Evolutionary conservation across 2,329 filamentous ascomycete species (phyloP).

Genomic region (Dactylellina cionopaga): DNA sequence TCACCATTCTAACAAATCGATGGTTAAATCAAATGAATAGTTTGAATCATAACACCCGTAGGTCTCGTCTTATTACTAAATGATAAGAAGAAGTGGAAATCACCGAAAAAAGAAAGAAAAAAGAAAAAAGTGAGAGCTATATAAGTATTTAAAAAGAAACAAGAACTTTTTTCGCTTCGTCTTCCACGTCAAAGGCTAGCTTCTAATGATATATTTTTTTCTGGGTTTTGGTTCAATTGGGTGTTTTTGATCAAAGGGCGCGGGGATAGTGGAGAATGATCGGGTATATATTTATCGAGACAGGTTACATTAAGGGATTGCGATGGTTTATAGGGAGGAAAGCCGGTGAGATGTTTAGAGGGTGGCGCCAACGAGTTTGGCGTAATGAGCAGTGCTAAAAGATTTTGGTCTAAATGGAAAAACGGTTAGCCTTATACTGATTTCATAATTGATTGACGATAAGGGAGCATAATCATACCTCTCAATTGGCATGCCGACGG

Average conservation of each 20-base stretch:
- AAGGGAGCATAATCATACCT: too few relatives aligned
- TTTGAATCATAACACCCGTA: constrained; percentile 15
- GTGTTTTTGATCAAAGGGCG: constrained; percentile 1
- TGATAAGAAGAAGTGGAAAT: constrained; percentile 18
- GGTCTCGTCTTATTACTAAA: constrained; percentile 45
- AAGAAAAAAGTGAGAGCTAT: constrained; percentile 6
- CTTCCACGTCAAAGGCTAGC: constrained; percentile 22
- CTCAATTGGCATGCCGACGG: constrained; percentile 95
- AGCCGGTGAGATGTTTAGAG: constrained; percentile 70
- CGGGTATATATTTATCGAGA: constrained; percentile 16
- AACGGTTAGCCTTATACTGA: constrained; percentile 52
- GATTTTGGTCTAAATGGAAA: constrained; percentile 75
- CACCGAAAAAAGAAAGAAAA: constrained; percentile 24
- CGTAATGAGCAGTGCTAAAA: constrained; percentile 96
- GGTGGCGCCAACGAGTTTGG: constrained; percentile 89
- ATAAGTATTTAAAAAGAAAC: constrained; percentile 23
- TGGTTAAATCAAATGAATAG: not conserved
- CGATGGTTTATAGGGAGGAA: not conserved
- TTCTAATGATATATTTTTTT: constrained; percentile 25
- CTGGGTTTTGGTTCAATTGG: too few relatives aligned
- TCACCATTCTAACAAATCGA: too few relatives aligned
- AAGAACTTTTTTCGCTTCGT: constrained; percentile 17
- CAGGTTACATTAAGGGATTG: not conserved
- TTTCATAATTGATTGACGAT: not conserved
- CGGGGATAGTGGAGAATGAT: constrained; percentile 16